Base-by-base conservation (phyloP, 768 basidiomycete species). In the Boletus rubroflammeus region DNA sequence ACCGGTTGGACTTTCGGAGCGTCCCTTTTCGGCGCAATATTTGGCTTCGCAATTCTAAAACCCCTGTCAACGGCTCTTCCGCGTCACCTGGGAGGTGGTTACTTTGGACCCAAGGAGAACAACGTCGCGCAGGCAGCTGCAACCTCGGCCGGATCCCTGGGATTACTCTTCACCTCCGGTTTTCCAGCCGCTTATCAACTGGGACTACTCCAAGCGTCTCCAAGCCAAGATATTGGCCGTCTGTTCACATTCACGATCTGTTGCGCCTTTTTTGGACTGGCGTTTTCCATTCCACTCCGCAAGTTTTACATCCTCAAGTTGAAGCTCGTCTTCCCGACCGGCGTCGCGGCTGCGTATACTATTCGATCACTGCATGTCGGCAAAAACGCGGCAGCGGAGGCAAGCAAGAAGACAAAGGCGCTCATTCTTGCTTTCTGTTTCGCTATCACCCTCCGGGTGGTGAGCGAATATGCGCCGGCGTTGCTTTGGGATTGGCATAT, bases 81-180 rank as follows among this genome's bases (percentile, higher is more conserved):
- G 15, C 40, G 17, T 8, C 3, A 23, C 42, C 19, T 50, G 10
- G 48, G 40, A 19, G 48, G 41, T 10, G 28, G 48, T 11, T 50
- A 45, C 21, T 50, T 50, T 45, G 48, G 48, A 29, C 48, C 48
- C 28, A 45, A 50, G 40, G 48, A 50, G 28, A 46, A 50, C 28
- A 50, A 50, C 5, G 48, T 50, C 28, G 42, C 5, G 4, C 48
- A 50, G 28, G 42, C 40, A 13, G 48, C 48, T 11, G 48, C 48
- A n/a, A 50, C 48, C 19, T 43, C 48, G 6, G 48, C 40, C 6
- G 40, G 48, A 17, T 50, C 48, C n/a, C 19, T 50, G 6, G 48
- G 48, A 6, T 45, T 50, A 15, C 28, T 50, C 25, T 50, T 50
- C 6, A 47, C 48, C 26, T 50, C 41, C 17, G 48, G 48, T 19